phyloP scores from a whole-genome alignment of 805 yeast genomes.

The Candida quercuum region DNA sequence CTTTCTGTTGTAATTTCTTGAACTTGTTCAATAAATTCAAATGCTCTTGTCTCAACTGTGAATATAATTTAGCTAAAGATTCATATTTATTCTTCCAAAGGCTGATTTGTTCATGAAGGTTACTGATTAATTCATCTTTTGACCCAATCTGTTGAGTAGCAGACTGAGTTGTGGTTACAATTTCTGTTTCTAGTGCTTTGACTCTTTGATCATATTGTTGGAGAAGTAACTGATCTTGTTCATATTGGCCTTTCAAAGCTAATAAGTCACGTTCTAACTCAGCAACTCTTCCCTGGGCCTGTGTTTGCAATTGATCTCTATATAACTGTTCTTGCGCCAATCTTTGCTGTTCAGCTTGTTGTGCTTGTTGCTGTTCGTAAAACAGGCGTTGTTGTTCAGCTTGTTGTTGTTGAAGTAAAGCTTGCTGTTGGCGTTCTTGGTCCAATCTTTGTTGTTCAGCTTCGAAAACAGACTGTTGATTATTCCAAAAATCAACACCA shows the following conservation, averaged over 20 bases:
- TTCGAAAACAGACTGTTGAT: constrained; percentile 48
- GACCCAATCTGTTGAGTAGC: constrained; percentile 70
- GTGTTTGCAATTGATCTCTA: constrained; percentile 64
- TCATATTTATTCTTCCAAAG: constrained; percentile 87
- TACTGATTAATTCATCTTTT: constrained; percentile 66
- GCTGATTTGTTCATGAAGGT: constrained; percentile 66
- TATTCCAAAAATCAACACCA: constrained; percentile 39
- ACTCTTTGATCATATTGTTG: constrained; percentile 87
- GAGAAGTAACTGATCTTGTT: constrained; percentile 75
- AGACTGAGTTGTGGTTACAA: constrained; percentile 51
- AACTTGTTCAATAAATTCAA: constrained; percentile 69
- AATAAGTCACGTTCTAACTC: constrained; percentile 79
- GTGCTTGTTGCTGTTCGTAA: constrained; percentile 67
- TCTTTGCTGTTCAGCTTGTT: constrained; percentile 63
- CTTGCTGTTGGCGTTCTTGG: constrained; percentile 58
- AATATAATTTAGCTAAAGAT: constrained; percentile 80
- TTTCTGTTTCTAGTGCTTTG: constrained; percentile 71
- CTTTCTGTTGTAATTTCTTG: constrained; percentile 80
- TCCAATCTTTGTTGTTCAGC: constrained; percentile 56
- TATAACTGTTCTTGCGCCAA: constrained; percentile 64
- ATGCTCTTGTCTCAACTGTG: constrained; percentile 90
- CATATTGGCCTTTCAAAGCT: constrained; percentile 73
- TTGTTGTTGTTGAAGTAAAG: constrained; percentile 59
- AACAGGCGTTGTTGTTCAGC: constrained; percentile 65
- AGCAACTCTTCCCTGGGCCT: constrained; percentile 72